Percentiles rank a stretch among this genome's conserved stretches.
Conservation (phyloP, 148 eudicot genomes). For the Pharnaceum exiguum region DNA sequence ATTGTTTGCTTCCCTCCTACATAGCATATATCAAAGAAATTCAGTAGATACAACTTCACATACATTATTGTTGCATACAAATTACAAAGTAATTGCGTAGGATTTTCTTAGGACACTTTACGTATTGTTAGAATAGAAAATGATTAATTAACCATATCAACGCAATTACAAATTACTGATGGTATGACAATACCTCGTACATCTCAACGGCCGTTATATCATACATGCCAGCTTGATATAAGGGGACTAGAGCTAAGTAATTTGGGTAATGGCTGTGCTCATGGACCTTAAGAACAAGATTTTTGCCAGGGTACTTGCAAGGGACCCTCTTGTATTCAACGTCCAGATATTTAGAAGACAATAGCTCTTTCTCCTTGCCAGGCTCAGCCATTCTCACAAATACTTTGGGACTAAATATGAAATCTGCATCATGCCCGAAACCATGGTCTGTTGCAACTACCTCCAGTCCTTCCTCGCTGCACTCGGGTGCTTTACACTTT, state of each 20-base stretch:
- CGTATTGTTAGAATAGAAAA: background rate
- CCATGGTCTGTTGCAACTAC: constrained; percentile 67
- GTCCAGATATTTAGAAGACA: constrained; percentile 48
- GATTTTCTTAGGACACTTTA: constrained; percentile 17
- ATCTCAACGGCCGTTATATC: constrained; percentile 40
- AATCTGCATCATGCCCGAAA: constrained; percentile 47
- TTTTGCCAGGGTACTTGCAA: constrained; percentile 39
- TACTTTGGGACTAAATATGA: constrained; percentile 46
- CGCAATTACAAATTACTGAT: background rate
- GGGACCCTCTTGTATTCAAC: constrained; percentile 49
- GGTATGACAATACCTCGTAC: constrained; percentile 6
- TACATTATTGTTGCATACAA: constrained; percentile 5
- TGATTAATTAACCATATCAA: background rate
- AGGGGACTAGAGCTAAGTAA: constrained; percentile 45
- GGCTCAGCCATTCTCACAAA: constrained; percentile 45
- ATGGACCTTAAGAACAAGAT: constrained; percentile 45
- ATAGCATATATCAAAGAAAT: too few relatives aligned
- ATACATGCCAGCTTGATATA: constrained; percentile 43
- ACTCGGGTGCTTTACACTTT: constrained; percentile 51
- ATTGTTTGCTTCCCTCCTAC: constrained; percentile 40
- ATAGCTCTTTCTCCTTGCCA: constrained; percentile 31
- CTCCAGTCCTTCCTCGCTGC: constrained; percentile 53
- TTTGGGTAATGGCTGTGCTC: constrained; percentile 43
- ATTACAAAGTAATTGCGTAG: constrained; percentile 28
- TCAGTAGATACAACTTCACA: constrained; percentile 23